Percentiles rank a stretch among this genome's conserved stretches.
These are phyloP conservation scores for Oryza officinalis DNA, from an alignment of 176 grass and related monocot species.

Conservation along the genomic window DNA sequence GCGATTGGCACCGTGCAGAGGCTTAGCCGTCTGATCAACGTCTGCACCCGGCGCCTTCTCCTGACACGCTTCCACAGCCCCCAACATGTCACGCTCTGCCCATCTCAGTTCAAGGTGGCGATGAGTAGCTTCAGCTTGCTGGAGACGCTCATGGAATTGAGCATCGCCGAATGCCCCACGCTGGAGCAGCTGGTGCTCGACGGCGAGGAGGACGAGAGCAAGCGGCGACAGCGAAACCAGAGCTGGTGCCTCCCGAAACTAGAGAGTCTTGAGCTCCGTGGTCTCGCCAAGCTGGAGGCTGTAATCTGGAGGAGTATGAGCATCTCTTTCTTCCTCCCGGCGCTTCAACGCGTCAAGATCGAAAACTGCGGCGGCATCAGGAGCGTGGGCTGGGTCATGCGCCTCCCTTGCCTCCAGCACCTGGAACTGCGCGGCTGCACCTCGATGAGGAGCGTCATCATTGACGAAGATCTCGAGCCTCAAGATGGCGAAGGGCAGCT, in stretches of 20 bases:
- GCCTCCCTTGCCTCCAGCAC: neutral
- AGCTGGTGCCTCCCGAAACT: neutral
- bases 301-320: neutral
- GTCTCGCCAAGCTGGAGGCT: neutral
- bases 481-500: neutral
- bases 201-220: neutral
- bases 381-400: neutral
- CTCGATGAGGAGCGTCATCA: neutral
- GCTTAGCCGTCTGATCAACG: neutral
- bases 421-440: neutral
- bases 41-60: constrained; percentile 7
- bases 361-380: neutral
- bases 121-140: neutral
- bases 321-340: neutral
- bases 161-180: neutral
- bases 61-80: neutral
- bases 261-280: neutral
- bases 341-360: neutral
- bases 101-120: neutral
- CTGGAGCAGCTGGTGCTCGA: neutral
- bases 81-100: neutral
- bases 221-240: neutral
- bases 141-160: neutral
- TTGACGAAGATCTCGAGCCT: neutral
- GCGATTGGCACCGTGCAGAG: neutral